Evolutionary conservation across 2,329 filamentous ascomycete genomes (phyloP), one percentile per base, ranked within the genome.

Genomic region (Verticillium zaregamsianum): DNA sequence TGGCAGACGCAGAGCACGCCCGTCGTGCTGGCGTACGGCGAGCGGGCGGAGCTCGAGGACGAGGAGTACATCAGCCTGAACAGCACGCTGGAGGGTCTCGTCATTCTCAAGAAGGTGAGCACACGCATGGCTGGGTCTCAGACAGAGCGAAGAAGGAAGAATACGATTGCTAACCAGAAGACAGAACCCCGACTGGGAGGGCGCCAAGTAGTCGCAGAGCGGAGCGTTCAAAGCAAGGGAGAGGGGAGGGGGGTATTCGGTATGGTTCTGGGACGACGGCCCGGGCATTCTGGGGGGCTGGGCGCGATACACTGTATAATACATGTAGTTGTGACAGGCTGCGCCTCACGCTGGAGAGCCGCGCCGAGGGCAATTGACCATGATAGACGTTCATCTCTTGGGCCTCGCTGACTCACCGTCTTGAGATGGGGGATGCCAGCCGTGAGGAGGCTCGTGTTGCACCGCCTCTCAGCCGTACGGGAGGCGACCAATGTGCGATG

Each of bases 1-100:
- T 99, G 95, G 95, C 95, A 99, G 79, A 99, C 95, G 67, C 95
- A 99, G 82, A 97, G 92, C 80, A 99, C 95, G n/a, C 95, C 95
- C 0, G 95, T 99, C 56, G 82, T 99, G 63, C 81, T 99, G 69
- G 90, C 92, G n/a, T 90, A 97, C 72, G 95, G 96, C 33, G 95
- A 99, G 82, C 86, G 96, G 70, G 95, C 95, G 11, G 95, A 99
- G 81, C 81, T 99, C 58, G 95, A 99, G 77, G 95, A 99, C 71
- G 95, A 99, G 79, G 89, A 99, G 79, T 99, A 98, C 75, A 89
- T 98, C 66, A 92, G 90, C 76, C 80, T 99, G 72, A 96, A 89
- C 74, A 95, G 88, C 79, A 96, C 89, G 59, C 83, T 99, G 65
- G 95, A 99, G 79, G 95, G 95, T 35, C 82, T 99, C 70, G 94